phyloP scores from a whole-genome alignment of 352 stramenopile genomes.

The Discostella stelligera region DNA sequence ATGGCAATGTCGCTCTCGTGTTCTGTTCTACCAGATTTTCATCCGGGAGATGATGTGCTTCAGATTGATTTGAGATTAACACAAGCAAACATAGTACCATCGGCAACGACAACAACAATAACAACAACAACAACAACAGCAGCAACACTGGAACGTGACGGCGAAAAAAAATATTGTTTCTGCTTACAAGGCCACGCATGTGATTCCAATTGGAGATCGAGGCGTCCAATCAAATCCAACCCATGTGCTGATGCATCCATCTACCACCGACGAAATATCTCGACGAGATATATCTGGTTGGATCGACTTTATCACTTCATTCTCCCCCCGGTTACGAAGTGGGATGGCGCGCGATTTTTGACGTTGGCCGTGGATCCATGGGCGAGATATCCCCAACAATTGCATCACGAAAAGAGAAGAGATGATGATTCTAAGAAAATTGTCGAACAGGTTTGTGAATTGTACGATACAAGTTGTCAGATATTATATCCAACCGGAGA shows the following conservation, averaged over 20 bases:
- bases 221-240: not conserved
- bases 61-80: slow-evolving; percentile 54
- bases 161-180: slow-evolving; percentile 35
- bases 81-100: too few relatives aligned
- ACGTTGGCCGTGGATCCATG: slow-evolving; percentile 52
- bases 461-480: not conserved
- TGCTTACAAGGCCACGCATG: slow-evolving; percentile 56
- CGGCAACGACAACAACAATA: too few relatives aligned
- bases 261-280: not conserved
- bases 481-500: slow-evolving; percentile 1
- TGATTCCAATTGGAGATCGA: slow-evolving; percentile 14
- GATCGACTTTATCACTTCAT: slow-evolving; percentile 61
- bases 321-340: slow-evolving; percentile 69
- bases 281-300: slow-evolving; percentile 12
- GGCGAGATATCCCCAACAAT: slow-evolving; percentile 56
- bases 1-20: slow-evolving; percentile 60
- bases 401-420: not conserved
- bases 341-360: slow-evolving; percentile 77
- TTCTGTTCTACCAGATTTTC: slow-evolving; percentile 61
- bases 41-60: slow-evolving; percentile 70
- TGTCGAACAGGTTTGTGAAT: too few relatives aligned
- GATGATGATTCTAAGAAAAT: not conserved
- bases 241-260: not conserved
- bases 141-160: too few relatives aligned
- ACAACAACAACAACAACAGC: too few relatives aligned